Evolutionary conservation across 2,329 filamentous ascomycete species (phyloP), one percentile per base, ranked within the genome.

Genomic region (Alternaria triticimaculans): DNA sequence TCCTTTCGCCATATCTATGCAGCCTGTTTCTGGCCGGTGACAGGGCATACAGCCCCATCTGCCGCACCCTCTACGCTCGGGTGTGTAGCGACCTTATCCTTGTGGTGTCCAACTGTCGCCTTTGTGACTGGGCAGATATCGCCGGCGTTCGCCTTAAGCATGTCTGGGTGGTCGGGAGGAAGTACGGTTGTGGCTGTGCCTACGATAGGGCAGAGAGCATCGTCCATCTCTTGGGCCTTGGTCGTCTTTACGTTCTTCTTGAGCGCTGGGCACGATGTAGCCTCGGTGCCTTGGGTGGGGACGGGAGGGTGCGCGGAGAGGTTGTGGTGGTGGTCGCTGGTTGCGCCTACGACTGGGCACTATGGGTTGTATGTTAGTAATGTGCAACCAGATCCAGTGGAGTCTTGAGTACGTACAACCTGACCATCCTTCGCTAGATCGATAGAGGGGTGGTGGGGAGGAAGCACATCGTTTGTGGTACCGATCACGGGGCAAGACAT

Each of bases 301-400:
- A 79, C 73, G 14, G 76, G 72, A 10, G 82, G 82, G 72, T 83
- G 82, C 64, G 78, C 76, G 70, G 80, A 77, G 41, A 80, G 76
- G 72, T 78, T 79, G 71, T 81, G 79, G 74, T 84, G 82, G 73
- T 84, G 82, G 60, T 78, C 77, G 56, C 82, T 81, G 45, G 77
- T 82, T 48, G 82, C 82, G 67, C 82, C 82, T 59, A 82, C 82
- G 7, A 83, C 73, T 0, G 82, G 82, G 76, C 82, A 84, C 67
- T 80, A 74, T 46, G 30, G 26, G 2, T 41, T 46, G 10, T 43
- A 65, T 58, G 54, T 63, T 44, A 64, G 55, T 26, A 7, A 26
- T 8, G 28, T 10, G 30, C n/a, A 18, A 10, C 20, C 4, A 11
- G 6, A 4, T 10, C 30, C 1, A 10, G 51, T n/a, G 18, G 10